Base-by-base conservation (phyloP, 2,329 filamentous ascomycete species). In the Trichoderma sp. region DNA sequence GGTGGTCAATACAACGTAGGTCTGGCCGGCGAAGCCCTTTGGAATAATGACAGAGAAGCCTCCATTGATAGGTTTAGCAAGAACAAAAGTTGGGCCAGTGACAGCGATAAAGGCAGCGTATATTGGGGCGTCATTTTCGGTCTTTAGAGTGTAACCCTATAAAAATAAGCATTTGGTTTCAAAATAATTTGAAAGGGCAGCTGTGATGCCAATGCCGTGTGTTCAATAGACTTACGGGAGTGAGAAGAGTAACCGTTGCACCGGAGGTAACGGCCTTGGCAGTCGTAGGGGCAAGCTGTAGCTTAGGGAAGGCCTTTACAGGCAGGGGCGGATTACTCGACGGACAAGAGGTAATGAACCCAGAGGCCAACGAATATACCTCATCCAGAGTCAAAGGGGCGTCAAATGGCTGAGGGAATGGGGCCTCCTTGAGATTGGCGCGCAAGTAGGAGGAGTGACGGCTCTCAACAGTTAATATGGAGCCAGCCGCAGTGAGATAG, bases 391-490 rank as follows among this genome's bases (percentile, higher is more conserved):
- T 78, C 46, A 91, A 81, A 0, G 88, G 86, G 28, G 84, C 82
- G 71, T 90, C 89, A 71, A 89, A 89, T 8, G 88, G 78, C 72
- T 87, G 83, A 0, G 89, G 80, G 74, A 87, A 89, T 2, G 88
- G 86, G 5, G 77, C 77, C 73, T 87, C 75, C 59, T 80, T 77
- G 21, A 84, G 78, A 11, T 79, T 79, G 34, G 80, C 77, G 64
- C 89, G 86, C 72, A 90, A 79, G 80, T 87, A 89, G 1, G 89
- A 78, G 2, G 84, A 84, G 82, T 91, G 90, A 2, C 89, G 84
- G 6, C 88, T 83, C 79, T 92, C 90, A 43, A 90, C 83, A 26
- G 78, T 79, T 34, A 91, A 80, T 76, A 92, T 91, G 66, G 86
- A 87, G 18, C 85, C 89, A 2, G 90, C 90, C 1, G 85, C 86